phyloP scores from a whole-genome alignment of 306 rosid species.

The Lupinus albus region DNA sequence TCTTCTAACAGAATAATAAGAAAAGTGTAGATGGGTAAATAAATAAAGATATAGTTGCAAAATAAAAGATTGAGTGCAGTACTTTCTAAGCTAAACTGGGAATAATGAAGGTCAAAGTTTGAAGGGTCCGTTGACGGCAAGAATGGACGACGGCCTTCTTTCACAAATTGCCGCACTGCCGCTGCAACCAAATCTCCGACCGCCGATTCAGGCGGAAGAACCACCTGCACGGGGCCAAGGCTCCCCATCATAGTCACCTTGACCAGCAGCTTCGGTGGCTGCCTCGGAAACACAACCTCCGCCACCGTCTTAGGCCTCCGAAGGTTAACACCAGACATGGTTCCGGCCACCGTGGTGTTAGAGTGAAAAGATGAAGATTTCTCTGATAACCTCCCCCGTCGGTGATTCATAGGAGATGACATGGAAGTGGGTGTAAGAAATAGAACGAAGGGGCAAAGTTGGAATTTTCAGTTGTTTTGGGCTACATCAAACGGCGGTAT shows the following conservation, averaged over 20 bases:
- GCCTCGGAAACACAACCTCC: conserved; percentile 46
- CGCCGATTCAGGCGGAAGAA: conserved; percentile 58
- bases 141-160: conserved; percentile 85
- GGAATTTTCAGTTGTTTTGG: background rate
- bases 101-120: conserved; percentile 76
- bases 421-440: conserved; percentile 33
- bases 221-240: conserved; percentile 72
- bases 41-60: no score
- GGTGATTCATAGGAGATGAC: conserved; percentile 59
- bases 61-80: no score
- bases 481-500: background rate
- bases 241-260: conserved; percentile 81
- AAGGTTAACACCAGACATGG: conserved; percentile 31
- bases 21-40: no score
- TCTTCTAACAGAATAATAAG: no score
- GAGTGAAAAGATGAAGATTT: conserved; percentile 76
- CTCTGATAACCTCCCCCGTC: conserved; percentile 55
- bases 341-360: background rate
- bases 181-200: conserved; percentile 63
- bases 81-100: conserved; percentile 95
- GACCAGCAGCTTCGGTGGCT: conserved; percentile 67
- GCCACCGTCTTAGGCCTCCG: conserved; percentile 56
- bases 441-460: background rate
- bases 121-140: conserved; percentile 56
- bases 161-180: conserved; percentile 54